A percentile compares a stretch with the other conserved stretches of the same genome.
phyloP scores from a whole-genome alignment of 768 basidiomycete genomes.

The Russula foetens region DNA sequence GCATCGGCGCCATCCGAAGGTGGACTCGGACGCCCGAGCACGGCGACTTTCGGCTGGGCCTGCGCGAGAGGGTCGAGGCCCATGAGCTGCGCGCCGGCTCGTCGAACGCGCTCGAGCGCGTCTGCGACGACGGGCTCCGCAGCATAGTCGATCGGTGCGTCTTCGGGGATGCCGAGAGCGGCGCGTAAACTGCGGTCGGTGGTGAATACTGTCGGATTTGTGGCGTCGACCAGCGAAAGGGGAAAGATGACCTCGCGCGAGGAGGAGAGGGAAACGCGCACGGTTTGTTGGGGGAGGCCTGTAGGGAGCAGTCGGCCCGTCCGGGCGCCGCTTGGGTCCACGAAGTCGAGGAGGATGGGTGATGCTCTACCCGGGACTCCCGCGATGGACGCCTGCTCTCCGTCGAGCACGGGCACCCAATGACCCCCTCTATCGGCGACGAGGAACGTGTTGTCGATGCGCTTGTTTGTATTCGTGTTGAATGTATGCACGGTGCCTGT shows the following conservation, averaged over 20 bases:
- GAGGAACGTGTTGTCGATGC: constrained; percentile 66
- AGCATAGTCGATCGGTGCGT: constrained; percentile 21
- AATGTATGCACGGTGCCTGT: constrained; percentile 44
- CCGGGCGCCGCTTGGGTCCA: constrained; percentile 57
- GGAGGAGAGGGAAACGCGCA: constrained; percentile 29
- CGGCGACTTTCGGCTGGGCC: constrained; percentile 65
- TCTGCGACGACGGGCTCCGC: constrained; percentile 17
- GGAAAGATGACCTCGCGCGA: constrained; percentile 21
- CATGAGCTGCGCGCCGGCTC: constrained; percentile 50
- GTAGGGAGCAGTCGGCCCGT: constrained; percentile 68
- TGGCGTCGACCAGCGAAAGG: constrained; percentile 60
- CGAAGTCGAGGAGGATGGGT: constrained; percentile 56
- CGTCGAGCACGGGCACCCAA: constrained; percentile 33
- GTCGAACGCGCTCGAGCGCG: constrained; percentile 46
- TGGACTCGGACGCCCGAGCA: constrained; percentile 38
- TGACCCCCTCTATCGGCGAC: constrained; percentile 24
- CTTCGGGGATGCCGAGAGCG: constrained; percentile 29
- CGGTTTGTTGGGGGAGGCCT: constrained; percentile 37
- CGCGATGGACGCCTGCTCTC: constrained; percentile 48
- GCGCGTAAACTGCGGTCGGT: constrained; percentile 33
- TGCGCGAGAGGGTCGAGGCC: constrained; percentile 52
- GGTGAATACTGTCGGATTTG: constrained; percentile 69
- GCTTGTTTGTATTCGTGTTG: constrained; percentile 68
- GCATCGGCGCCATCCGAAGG: constrained; percentile 27
- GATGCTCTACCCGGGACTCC: constrained; percentile 64